Evolutionary conservation across 202 grass and related monocot species (phyloP).

Genomic region (Setaria viridis): DNA sequence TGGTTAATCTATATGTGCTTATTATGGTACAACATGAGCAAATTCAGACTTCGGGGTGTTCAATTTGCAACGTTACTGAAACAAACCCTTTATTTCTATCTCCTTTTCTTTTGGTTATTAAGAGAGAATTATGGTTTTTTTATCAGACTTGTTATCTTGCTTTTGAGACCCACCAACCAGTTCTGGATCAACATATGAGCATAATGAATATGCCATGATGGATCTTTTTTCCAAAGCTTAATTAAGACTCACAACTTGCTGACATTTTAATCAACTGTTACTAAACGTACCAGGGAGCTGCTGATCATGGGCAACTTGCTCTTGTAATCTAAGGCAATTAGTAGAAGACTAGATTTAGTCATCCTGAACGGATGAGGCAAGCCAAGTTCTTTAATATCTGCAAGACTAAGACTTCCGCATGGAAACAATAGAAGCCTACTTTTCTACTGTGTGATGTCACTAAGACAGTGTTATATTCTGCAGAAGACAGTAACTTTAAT

Average conservation of each 20-base stretch:
- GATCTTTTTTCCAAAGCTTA: not conserved
- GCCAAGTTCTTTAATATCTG: not conserved
- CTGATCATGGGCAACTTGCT: conserved; percentile 28
- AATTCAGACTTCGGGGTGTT: not conserved
- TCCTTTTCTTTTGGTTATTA: not conserved
- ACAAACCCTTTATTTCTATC: not conserved
- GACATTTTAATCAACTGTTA: not conserved
- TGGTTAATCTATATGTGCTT: not conserved
- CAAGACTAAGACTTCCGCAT: not conserved
- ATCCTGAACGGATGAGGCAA: conserved; percentile 11
- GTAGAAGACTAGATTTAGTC: not conserved
- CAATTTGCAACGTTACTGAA: not conserved
- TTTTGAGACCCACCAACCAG: not conserved
- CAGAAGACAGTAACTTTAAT: no score
- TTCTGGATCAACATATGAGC: conserved; percentile 17
- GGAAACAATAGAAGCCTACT: not conserved
- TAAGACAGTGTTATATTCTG: not conserved
- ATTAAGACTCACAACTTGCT: not conserved
- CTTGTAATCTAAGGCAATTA: not conserved
- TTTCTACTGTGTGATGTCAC: not conserved
- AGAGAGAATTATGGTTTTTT: not conserved
- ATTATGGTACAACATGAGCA: not conserved
- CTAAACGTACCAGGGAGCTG: not conserved
- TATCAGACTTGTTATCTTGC: not conserved
- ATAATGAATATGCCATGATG: not conserved